These are phyloP conservation scores for Plectosphaerella cucumerina DNA, from an alignment of 2,329 filamentous ascomycete species.

Conservation along the genomic window DNA sequence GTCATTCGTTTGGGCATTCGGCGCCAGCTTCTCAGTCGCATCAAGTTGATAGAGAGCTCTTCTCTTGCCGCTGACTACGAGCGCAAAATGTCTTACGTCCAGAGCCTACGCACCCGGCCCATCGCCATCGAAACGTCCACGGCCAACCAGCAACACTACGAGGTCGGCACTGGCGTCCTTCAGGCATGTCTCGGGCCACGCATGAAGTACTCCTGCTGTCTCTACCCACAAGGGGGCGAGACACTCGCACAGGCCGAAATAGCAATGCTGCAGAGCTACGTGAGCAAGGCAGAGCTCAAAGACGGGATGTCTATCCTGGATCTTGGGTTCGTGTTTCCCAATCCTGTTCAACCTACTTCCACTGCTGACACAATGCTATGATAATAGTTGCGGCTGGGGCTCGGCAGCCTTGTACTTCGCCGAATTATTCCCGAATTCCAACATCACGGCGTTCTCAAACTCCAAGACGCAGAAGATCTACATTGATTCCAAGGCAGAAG, in stretches of 20 bases:
- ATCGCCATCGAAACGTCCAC: conserved; percentile 65
- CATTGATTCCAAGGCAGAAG: conserved; percentile 55
- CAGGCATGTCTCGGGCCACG: conserved; percentile 57
- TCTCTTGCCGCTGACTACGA: conserved; percentile 49
- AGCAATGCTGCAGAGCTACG: conserved; percentile 60
- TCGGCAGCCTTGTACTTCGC: conserved; percentile 62
- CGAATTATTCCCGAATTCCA: conserved; percentile 56
- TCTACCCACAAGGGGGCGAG: conserved; percentile 59
- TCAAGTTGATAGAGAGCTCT: conserved; percentile 48
- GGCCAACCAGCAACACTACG: conserved; percentile 69
- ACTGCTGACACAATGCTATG: neutral
- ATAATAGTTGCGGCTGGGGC: conserved; percentile 62
- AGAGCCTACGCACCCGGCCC: conserved; percentile 52
- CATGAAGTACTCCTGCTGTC: conserved; percentile 69
- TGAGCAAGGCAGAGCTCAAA: conserved; percentile 53
- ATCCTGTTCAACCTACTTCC: neutral
- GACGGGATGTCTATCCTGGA: conserved; percentile 61
- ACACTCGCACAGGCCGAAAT: conserved; percentile 63
- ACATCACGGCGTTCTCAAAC: conserved; percentile 66
- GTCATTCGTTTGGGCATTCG: conserved; percentile 63
- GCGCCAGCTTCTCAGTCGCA: conserved; percentile 58
- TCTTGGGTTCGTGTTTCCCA: conserved; percentile 42
- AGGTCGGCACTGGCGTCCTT: conserved; percentile 64
- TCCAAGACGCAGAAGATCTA: conserved; percentile 64
- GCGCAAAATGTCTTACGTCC: conserved; percentile 61